These are phyloP conservation scores for Sporothrix mexicana DNA, from an alignment of 2,329 filamentous ascomycete genomes.

Conservation along the genomic window DNA sequence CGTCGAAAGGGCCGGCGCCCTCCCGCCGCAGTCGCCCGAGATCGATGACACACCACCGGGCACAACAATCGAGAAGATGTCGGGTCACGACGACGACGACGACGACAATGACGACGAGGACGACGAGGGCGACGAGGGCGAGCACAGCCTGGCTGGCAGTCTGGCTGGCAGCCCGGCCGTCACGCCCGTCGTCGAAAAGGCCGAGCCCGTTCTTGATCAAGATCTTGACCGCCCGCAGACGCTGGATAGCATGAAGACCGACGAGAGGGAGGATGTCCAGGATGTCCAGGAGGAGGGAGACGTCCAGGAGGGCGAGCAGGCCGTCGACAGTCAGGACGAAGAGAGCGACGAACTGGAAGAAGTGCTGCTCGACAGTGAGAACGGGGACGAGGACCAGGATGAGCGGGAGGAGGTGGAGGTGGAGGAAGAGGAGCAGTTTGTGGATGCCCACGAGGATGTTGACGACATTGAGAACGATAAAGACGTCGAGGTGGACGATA, in stretches of 20 bases:
- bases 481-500: too few species aligned
- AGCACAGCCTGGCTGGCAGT: too few species aligned
- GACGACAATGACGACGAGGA: neutral
- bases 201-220: neutral
- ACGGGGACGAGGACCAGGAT: too few species aligned
- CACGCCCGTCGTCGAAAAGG: neutral
- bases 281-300: neutral
- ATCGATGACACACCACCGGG: conserved; percentile 21
- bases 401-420: neutral
- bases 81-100: neutral
- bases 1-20: neutral
- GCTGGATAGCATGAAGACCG: neutral
- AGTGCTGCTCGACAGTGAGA: neutral
- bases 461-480: neutral
- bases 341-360: too few species aligned
- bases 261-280: neutral
- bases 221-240: conserved; percentile 16
- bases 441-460: neutral
- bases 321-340: too few species aligned
- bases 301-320: neutral
- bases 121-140: neutral
- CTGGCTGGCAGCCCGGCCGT: neutral
- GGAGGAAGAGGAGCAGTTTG: too few species aligned
- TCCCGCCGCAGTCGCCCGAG: neutral
- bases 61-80: neutral